Conservation (phyloP, 768 basidiomycete genomes). For the Russula abietina region DNA sequence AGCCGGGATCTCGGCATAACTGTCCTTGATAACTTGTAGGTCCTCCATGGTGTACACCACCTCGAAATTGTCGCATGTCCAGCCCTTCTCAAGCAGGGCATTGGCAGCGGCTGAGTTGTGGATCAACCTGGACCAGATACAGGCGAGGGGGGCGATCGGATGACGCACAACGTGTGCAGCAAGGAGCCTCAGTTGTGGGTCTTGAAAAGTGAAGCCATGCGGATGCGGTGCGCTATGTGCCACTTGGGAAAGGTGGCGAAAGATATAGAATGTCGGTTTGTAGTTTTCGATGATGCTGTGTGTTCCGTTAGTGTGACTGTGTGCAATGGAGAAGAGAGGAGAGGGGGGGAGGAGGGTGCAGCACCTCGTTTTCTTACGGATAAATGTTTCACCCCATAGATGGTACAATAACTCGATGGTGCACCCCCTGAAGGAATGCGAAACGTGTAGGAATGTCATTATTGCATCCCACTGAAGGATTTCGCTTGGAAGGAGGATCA, state of each 20-base stretch:
- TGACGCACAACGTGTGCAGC: conserved; percentile 21
- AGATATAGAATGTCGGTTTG: conserved; percentile 17
- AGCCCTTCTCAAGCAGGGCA: conserved; percentile 9
- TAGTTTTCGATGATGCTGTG: conserved; percentile 20
- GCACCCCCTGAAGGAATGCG: conserved; percentile 17
- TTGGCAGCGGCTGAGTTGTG: conserved; percentile 18
- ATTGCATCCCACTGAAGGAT: conserved; percentile 15
- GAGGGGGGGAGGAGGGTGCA: neutral
- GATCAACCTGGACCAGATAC: conserved; percentile 19
- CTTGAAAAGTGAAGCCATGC: neutral
- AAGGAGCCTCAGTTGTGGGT: conserved; percentile 10
- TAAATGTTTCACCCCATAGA: conserved; percentile 24
- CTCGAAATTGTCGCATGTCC: conserved; percentile 6
- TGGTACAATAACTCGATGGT: conserved; percentile 22
- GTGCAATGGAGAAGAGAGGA: neutral
- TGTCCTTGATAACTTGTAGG: conserved; percentile 7
- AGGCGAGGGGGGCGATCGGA: conserved; percentile 22
- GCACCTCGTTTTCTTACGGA: conserved; percentile 18
- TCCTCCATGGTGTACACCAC: conserved; percentile 15
- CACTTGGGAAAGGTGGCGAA: conserved; percentile 13
- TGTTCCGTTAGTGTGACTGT: neutral
- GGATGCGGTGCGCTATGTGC: conserved; percentile 10
- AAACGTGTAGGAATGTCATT: conserved; percentile 18
- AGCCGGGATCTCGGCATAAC: conserved; percentile 18
- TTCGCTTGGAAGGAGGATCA: conserved; percentile 17